Conservation (phyloP, 148 eudicot genomes). For the Chenopodium berlandieri region DNA sequence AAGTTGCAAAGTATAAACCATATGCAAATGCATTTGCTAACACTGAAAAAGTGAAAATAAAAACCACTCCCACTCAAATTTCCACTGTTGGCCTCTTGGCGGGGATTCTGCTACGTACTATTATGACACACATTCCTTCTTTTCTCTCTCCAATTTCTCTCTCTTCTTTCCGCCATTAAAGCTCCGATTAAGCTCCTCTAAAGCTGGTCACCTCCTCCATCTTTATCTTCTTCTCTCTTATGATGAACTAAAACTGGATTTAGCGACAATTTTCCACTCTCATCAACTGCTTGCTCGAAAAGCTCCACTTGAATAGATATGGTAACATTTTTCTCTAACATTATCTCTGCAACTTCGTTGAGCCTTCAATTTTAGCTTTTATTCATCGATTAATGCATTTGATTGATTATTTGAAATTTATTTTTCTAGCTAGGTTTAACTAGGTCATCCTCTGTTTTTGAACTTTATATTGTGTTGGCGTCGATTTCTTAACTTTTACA, state of each 20-base stretch:
- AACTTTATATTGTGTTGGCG: background rate
- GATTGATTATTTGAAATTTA: background rate
- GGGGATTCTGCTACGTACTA: constrained; percentile 38
- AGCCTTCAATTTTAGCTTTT: background rate
- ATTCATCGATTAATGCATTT: background rate
- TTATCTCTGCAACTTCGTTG: background rate
- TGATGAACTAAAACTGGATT: background rate
- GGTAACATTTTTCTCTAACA: constrained; percentile 34
- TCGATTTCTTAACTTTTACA: no score
- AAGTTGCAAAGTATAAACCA: no score
- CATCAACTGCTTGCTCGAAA: constrained; percentile 83
- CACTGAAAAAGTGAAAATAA: background rate
- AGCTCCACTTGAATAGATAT: constrained; percentile 91
- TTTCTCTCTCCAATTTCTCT: constrained; percentile 1
- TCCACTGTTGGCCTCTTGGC: constrained; percentile 9
- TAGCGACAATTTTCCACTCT: constrained; percentile 65
- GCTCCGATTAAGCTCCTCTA: constrained; percentile 8
- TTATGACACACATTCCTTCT: constrained; percentile 11
- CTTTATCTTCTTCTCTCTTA: constrained; percentile 13
- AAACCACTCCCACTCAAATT: background rate
- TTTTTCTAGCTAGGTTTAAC: background rate
- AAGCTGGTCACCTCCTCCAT: background rate
- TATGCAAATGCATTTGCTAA: background rate
- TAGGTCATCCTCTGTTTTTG: background rate
- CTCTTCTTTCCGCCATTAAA: constrained; percentile 6